Evolutionary conservation across 441 rosid genomes (phyloP).

Genomic region (Populus tomentosa): DNA sequence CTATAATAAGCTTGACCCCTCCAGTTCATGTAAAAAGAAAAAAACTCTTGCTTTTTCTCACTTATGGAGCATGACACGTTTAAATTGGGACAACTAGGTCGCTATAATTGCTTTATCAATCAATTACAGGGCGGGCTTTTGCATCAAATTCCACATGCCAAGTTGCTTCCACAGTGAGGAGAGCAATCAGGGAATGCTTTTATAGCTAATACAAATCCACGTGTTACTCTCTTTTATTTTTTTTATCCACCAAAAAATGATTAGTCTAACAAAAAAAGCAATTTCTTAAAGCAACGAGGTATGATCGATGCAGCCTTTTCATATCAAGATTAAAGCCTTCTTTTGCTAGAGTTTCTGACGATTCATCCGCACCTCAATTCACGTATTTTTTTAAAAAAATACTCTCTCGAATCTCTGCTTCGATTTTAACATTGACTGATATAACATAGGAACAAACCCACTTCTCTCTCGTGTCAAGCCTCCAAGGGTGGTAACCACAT

Average conservation of each 20-base stretch:
- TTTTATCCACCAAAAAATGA: background rate
- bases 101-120: background rate
- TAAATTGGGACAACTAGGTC: background rate
- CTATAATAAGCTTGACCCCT: background rate
- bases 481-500: background rate
- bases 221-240: conserved; percentile 1
- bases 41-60: background rate
- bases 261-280: background rate
- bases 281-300: background rate
- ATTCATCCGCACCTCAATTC: background rate
- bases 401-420: background rate
- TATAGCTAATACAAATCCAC: conserved; percentile 13
- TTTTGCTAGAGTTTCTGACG: background rate
- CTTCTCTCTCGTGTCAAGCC: background rate
- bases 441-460: background rate
- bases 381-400: background rate
- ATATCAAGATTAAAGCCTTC: background rate
- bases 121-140: background rate
- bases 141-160: background rate
- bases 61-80: background rate
- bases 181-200: conserved; percentile 20
- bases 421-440: background rate
- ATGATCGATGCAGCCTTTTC: background rate
- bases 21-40: background rate
- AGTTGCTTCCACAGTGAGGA: background rate